phyloP scores from a whole-genome alignment of 306 rosid genomes.

The Neltuma alba region DNA sequence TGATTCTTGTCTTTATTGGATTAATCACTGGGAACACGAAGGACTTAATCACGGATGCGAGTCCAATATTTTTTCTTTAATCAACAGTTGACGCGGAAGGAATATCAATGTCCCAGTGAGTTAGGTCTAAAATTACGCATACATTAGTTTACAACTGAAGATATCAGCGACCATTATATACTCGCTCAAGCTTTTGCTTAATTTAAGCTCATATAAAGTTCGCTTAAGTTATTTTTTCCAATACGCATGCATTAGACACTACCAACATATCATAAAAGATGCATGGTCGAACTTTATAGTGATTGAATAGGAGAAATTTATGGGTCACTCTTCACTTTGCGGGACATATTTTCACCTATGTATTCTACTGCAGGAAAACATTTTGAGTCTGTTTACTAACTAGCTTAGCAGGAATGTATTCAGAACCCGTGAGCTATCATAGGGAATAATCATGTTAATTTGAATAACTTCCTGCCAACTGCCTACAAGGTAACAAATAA shows the following conservation, averaged over 20 bases:
- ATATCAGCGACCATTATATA: neutral
- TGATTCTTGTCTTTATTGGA: neutral
- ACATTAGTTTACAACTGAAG: neutral
- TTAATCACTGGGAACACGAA: neutral
- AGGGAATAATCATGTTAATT: neutral
- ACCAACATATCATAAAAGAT: neutral
- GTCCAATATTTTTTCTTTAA: neutral
- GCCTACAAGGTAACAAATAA: neutral
- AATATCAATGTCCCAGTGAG: neutral
- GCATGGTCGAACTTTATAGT: neutral
- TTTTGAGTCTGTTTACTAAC: neutral
- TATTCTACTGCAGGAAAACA: neutral
- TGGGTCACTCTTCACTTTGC: neutral
- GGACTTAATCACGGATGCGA: neutral
- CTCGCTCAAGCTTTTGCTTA: neutral
- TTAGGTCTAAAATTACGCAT: neutral
- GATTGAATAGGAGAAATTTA: neutral
- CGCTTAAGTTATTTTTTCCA: neutral
- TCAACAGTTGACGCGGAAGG: neutral
- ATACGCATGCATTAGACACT: neutral
- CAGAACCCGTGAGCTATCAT: slow-evolving; percentile 5
- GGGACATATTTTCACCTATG: neutral
- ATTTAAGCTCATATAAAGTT: neutral
- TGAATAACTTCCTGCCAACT: neutral
- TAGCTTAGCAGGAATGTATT: slow-evolving; percentile 4